Conservation (phyloP, 2,329 filamentous ascomycete species). For the Colletotrichum musae region DNA sequence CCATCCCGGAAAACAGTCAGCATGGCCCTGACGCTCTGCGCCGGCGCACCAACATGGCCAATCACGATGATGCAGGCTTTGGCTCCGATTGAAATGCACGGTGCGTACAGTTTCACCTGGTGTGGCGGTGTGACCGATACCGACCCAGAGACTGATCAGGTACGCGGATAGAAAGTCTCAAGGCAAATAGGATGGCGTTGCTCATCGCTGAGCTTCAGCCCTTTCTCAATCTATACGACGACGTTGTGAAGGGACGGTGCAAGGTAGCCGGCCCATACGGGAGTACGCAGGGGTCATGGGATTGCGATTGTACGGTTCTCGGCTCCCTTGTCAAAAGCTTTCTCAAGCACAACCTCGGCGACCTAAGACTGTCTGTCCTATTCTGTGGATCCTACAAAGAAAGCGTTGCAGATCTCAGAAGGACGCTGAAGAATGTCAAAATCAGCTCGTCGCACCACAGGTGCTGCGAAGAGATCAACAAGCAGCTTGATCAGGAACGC, state of each 20-base stretch:
- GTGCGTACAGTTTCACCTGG: background rate
- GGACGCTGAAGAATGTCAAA: background rate
- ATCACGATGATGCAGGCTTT: background rate
- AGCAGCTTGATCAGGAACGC: background rate
- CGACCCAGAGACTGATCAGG: too few species aligned
- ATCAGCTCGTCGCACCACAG: background rate
- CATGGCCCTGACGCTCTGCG: too few species aligned
- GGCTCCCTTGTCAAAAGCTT: constrained; percentile 1
- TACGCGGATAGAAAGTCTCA: background rate
- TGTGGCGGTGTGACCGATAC: too few species aligned
- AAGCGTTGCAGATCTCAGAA: background rate
- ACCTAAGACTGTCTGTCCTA: background rate
- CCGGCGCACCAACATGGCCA: too few species aligned
- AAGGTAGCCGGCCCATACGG: background rate
- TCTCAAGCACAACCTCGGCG: background rate
- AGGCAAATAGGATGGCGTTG: background rate
- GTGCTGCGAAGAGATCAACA: background rate
- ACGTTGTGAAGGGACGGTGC: background rate
- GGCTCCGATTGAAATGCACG: background rate
- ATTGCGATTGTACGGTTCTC: background rate
- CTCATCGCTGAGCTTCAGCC: background rate
- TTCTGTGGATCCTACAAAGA: background rate
- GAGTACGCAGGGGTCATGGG: background rate
- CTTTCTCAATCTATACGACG: background rate
- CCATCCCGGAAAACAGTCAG: background rate